Conservation (phyloP, 2,329 filamentous ascomycete genomes). For the Pyrenophora teres region DNA sequence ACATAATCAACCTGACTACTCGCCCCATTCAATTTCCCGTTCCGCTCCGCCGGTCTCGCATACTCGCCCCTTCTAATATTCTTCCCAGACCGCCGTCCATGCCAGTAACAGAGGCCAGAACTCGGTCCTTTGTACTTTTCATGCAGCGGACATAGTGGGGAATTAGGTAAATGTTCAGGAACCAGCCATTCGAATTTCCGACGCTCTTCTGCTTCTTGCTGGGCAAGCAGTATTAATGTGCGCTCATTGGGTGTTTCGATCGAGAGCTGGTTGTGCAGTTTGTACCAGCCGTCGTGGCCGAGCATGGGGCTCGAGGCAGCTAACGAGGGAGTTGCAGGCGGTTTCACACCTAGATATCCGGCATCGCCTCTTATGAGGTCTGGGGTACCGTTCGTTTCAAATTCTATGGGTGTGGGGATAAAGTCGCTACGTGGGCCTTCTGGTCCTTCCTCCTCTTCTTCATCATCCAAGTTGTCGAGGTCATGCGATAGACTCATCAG, state of each 20-base stretch:
- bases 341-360: slow-evolving; percentile 16
- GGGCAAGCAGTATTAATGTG: slow-evolving; percentile 8
- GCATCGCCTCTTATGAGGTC: slow-evolving; percentile 2
- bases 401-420: neutral
- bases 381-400: slow-evolving; percentile 5
- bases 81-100: slow-evolving; percentile 44
- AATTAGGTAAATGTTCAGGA: slow-evolving; percentile 52
- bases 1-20: slow-evolving; percentile 3
- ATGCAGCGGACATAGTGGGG: slow-evolving; percentile 52
- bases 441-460: slow-evolving; percentile 31
- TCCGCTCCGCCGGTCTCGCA: slow-evolving; percentile 1
- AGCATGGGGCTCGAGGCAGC: neutral
- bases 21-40: neutral
- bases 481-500: slow-evolving; percentile 39
- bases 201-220: slow-evolving; percentile 30
- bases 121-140: slow-evolving; percentile 46
- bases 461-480: slow-evolving; percentile 12
- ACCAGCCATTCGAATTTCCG: slow-evolving; percentile 47
- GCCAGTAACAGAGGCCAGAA: slow-evolving; percentile 50
- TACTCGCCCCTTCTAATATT: slow-evolving; percentile 11
- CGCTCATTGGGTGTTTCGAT: slow-evolving; percentile 8
- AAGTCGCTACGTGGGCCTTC: slow-evolving; percentile 14
- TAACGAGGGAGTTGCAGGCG: neutral
- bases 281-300: slow-evolving; percentile 22
- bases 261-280: slow-evolving; percentile 10